Conservation (phyloP, 1,139 yeast genomes). For the Hansenula lynferdii region DNA sequence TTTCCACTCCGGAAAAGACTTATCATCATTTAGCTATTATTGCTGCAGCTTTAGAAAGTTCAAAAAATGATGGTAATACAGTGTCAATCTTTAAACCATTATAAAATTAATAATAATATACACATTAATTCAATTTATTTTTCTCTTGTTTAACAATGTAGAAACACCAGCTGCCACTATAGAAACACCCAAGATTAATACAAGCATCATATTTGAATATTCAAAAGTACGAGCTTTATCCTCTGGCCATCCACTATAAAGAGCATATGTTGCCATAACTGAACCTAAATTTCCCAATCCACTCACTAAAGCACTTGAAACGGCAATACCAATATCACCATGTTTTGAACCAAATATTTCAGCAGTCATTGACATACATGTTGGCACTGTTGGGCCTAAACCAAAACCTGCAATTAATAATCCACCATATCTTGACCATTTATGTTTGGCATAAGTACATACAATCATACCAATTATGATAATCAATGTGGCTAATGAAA, state of each 20-base stretch:
- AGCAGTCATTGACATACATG: constrained; percentile 81
- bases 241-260: constrained; percentile 83
- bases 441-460: constrained; percentile 66
- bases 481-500: constrained; percentile 54
- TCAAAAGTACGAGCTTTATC: constrained; percentile 57
- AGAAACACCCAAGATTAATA: constrained; percentile 68
- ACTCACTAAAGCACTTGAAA: constrained; percentile 74
- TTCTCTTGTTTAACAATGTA: constrained; percentile 9
- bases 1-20: constrained; percentile 64
- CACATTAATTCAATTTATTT: background rate
- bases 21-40: constrained; percentile 91
- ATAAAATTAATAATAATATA: background rate
- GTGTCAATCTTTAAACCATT: constrained; percentile 40
- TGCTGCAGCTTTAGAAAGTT: constrained; percentile 76
- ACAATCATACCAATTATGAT: constrained; percentile 74
- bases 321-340: constrained; percentile 85
- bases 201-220: constrained; percentile 81
- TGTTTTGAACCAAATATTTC: constrained; percentile 68
- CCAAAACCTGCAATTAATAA: constrained; percentile 80
- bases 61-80: constrained; percentile 52
- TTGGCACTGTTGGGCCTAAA: constrained; percentile 87
- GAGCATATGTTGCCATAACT: constrained; percentile 80
- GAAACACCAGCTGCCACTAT: constrained; percentile 41
- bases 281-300: constrained; percentile 87
- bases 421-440: constrained; percentile 80